Evolutionary conservation across 352 stramenopile species (phyloP).

Genomic region (Aphanomyces invadans): DNA sequence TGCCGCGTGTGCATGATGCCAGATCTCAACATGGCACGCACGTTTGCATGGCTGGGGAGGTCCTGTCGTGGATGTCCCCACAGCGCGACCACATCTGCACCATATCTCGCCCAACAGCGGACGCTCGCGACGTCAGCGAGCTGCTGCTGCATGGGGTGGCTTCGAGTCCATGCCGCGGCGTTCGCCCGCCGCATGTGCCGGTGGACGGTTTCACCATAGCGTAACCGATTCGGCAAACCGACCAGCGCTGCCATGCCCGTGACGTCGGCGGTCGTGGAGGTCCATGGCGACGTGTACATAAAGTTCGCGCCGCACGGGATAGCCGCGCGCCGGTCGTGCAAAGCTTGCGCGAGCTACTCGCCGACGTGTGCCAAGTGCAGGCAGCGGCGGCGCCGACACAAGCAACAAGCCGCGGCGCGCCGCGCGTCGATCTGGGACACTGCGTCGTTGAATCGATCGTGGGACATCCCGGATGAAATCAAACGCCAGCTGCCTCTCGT

Average conservation of each 20-base stretch:
- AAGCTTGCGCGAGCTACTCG: not conserved
- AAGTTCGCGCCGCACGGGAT: not conserved
- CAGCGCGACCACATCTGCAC: no score
- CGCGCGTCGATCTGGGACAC: constrained; percentile 4
- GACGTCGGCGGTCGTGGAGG: not conserved
- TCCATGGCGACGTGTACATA: constrained; percentile 6
- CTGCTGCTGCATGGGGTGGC: no score
- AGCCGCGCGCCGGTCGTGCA: not conserved
- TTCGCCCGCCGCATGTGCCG: no score
- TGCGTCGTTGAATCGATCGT: constrained; percentile 5
- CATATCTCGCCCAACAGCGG: no score
- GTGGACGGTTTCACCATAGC: constrained; percentile 19
- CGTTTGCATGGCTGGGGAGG: no score
- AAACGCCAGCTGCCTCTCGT: constrained; percentile 4
- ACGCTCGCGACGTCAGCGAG: no score
- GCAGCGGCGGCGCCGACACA: not conserved
- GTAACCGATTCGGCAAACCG: no score
- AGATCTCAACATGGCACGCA: no score
- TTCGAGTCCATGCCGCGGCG: no score
- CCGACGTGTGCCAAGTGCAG: not conserved
- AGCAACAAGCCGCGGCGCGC: not conserved
- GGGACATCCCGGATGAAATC: constrained; percentile 1
- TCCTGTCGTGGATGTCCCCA: no score
- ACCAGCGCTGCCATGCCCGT: not conserved
- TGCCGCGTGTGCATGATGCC: no score